Evolutionary conservation across 768 basidiomycete genomes (phyloP), one percentile per base, ranked within the genome.

Genomic region (Termitomyces sp.): DNA sequence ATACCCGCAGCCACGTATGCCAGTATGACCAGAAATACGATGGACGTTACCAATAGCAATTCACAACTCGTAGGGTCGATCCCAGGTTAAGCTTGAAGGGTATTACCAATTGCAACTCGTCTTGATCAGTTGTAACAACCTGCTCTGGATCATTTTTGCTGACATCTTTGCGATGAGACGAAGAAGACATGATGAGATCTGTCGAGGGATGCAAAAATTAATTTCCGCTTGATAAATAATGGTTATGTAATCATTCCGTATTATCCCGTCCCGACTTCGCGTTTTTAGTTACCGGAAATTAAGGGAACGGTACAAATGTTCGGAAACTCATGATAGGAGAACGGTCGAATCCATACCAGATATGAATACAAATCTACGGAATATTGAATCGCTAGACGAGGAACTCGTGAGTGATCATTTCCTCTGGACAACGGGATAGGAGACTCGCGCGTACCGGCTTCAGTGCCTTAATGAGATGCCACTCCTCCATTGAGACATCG

Each of bases 401-500:
- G 15, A 9, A 44, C 18, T 13, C 18, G 30, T 36, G 31, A 34
- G 11, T 12, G 39, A n/a, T 12, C 27, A 42, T 55, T 13, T n/a
- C 27, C 18, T 24, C 22, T 12, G 54, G 20, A 36, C 6, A 22
- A 36, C 8, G 7, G 51, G 27, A 36, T 11, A 31, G 37, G 31
- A 34, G n/a, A 31, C 20, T 20, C 16, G 36, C 13, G 74, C 86
- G 63, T 70, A 91, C 92, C 34, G 83, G 80, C 71, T 97, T 96
- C 67, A 97, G 76, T 30, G 81, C 85, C 72, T 88, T 93, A 72
- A 98, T 96, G 59, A 98, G 83, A 7, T 88, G 75, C 95, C 95
- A 98, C 67, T 98, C 96, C 59, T 96, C 92, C 58, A 82, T 89
- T 31, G 89, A 81, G 24, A 95, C 93, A 69, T 98, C 92, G 24